Conservation (phyloP, 495 filamentous ascomycete genomes). For the Podospora pseudopauciseta region DNA sequence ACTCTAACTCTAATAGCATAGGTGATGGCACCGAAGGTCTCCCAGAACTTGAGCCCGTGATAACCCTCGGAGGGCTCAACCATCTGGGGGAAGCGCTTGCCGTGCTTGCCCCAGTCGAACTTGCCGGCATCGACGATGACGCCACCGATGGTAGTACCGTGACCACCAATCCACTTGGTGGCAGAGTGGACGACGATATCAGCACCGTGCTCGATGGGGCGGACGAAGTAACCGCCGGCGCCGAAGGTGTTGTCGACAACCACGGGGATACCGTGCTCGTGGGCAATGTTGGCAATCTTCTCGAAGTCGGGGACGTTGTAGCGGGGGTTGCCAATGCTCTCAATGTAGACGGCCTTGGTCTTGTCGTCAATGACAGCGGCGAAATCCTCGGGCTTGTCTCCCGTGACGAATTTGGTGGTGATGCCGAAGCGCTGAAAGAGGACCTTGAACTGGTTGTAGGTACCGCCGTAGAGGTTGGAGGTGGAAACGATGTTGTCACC, state of each 20-base stretch:
- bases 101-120: conserved; percentile 94
- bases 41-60: conserved; percentile 96
- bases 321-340: conserved; percentile 92
- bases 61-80: conserved; percentile 89
- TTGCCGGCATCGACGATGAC: conserved; percentile 89
- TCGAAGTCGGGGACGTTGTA: conserved; percentile 94
- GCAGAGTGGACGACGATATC: conserved; percentile 95
- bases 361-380: conserved; percentile 85
- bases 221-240: conserved; percentile 86
- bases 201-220: conserved; percentile 87
- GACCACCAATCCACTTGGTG: conserved; percentile 98
- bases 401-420: conserved; percentile 81
- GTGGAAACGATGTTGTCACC: conserved; percentile 97
- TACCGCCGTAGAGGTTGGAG: conserved; percentile 91
- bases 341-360: conserved; percentile 94
- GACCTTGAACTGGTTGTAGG: conserved; percentile 98
- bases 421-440: conserved; percentile 84
- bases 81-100: conserved; percentile 87
- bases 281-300: conserved; percentile 73
- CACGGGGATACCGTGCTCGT: conserved; percentile 77
- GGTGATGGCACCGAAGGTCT: conserved; percentile 82
- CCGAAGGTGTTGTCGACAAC: conserved; percentile 98
- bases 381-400: conserved; percentile 80
- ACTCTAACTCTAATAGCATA: conserved; percentile 76
- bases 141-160: conserved; percentile 92